Evolutionary conservation across 2,329 filamentous ascomycete genomes (phyloP), one percentile per base, ranked within the genome.

Genomic region (Moelleriella libera): DNA sequence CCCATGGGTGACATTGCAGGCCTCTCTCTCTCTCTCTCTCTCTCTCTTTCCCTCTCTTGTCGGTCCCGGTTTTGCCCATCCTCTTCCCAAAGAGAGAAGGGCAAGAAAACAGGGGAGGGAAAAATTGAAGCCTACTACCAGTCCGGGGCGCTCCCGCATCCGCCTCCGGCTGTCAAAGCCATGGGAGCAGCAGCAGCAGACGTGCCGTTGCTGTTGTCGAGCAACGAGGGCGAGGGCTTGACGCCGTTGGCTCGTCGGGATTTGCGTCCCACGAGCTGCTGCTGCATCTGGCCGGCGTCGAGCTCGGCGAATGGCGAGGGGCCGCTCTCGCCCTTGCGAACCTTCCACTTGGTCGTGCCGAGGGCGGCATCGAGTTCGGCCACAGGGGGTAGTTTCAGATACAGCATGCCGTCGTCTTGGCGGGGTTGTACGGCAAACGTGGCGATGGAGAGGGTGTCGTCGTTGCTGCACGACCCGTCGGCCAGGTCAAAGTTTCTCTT

Each of bases 401-500:
- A 90, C 3, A 95, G 73, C 73, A 79, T 78, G 0, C 85, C 86
- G 61, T 92, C 87, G 11, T 11, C 40, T 2, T 53, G 48, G 9
- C 87, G 70, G 60, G 83, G 83, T 63, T 94, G 85, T 5, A 79
- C 80, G 0, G 76, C 75, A 62, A 95, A 95, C 0, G 83, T 89
- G 4, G 88, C 87, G 57, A 95, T 89, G 54, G 82, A 88, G 53
- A 92, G 72, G 21, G 71, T 71, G 34, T 75, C 71, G 62, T 94
- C 88, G 59, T 83, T 90, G 46, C 74, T 77, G 65, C 88, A 94
- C 14, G 75, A 71, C 2, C 88, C 87, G 0, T 77, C 74, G 40
- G 72, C 73, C 42, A 94, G 78, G 59, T 87, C 80, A 62, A 84
- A 95, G 67, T 94, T 94, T 54, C 87, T 80, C 70, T 95, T 95